Percentiles rank a stretch among this genome's conserved stretches.
phyloP scores from a whole-genome alignment of 257 asterid genomes.

The Gynochthodes officinalis region DNA sequence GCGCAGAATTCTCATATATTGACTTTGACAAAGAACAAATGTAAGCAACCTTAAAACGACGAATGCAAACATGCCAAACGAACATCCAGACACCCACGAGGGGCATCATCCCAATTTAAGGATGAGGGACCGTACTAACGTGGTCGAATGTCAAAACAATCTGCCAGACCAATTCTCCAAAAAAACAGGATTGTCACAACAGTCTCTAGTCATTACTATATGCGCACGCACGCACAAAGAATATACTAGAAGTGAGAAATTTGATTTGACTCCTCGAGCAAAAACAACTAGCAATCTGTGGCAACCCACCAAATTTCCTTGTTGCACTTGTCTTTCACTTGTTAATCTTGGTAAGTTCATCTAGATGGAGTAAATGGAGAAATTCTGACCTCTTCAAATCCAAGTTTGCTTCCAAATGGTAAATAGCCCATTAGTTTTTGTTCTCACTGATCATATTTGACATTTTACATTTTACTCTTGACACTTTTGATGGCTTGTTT shows the following conservation, averaged over 20 bases:
- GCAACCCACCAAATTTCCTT: background rate
- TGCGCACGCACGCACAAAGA: too few species aligned
- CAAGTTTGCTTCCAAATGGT: too few species aligned
- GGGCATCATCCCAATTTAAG: too few species aligned
- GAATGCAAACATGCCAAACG: background rate
- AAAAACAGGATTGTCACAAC: background rate
- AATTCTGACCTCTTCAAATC: too few species aligned
- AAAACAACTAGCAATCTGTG: too few species aligned
- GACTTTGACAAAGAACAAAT: background rate
- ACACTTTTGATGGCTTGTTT: too few species aligned
- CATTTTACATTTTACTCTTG: too few species aligned
- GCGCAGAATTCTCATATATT: background rate
- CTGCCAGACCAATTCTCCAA: background rate
- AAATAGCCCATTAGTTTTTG: too few species aligned
- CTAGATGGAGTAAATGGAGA: too few species aligned
- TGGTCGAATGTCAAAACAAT: background rate
- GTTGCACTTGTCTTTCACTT: background rate
- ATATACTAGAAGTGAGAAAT: background rate
- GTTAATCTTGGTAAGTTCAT: too few species aligned
- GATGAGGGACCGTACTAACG: background rate
- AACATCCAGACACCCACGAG: background rate
- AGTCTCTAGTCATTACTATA: too few species aligned
- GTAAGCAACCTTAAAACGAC: background rate
- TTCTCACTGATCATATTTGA: too few species aligned
- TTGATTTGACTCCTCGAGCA: background rate